phyloP scores from a whole-genome alignment of 208 protist species.

The Willaertia magna region DNA sequence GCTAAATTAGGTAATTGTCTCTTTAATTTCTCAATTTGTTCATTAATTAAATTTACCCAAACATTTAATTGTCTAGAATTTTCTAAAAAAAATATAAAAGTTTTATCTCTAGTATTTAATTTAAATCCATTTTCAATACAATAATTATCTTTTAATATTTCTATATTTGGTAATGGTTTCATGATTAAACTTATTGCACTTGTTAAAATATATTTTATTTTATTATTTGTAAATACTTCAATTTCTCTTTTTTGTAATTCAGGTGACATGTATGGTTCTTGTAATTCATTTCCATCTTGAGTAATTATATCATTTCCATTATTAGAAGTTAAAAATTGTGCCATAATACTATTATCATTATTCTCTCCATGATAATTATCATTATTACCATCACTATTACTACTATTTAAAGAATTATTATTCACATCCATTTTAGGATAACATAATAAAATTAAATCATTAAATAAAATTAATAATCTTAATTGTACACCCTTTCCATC shows the following conservation, averaged over 20 bases:
- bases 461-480: background rate
- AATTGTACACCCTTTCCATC: background rate
- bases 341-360: background rate
- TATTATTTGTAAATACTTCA: background rate
- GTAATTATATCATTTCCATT: background rate
- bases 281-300: background rate
- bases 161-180: background rate
- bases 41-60: background rate
- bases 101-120: background rate
- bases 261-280: background rate
- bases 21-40: background rate
- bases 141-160: background rate
- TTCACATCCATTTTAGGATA: background rate
- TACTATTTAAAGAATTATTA: background rate
- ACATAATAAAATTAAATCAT: background rate
- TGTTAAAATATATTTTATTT: background rate
- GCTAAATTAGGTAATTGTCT: background rate
- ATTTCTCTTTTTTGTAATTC: background rate
- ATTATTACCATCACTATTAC: background rate
- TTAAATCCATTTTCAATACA: background rate
- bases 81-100: background rate
- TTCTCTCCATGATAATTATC: background rate
- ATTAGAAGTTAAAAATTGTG: background rate
- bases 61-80: background rate
- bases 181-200: background rate